These are phyloP conservation scores for Pseudogymnoascus sp. DNA, from an alignment of 2,329 filamentous ascomycete genomes.

Conservation along the genomic window DNA sequence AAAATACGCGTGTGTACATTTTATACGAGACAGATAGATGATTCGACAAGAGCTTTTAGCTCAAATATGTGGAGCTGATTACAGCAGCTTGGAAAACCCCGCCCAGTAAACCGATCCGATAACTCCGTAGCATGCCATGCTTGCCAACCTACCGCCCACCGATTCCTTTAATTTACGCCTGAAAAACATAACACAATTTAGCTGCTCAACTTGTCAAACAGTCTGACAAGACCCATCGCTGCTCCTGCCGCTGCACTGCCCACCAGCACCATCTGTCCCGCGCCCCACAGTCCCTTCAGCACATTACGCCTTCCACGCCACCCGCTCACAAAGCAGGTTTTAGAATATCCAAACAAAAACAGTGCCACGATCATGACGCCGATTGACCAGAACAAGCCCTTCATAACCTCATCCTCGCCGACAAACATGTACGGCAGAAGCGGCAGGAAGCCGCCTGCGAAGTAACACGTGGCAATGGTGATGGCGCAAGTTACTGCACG, in stretches of 20 bases:
- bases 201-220: slow-evolving; percentile 19
- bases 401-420: slow-evolving; percentile 31
- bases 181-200: background rate
- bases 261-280: slow-evolving; percentile 35
- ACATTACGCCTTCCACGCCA: slow-evolving; percentile 24
- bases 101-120: background rate
- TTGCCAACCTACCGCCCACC: background rate
- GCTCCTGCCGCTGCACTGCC: slow-evolving; percentile 32
- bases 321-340: slow-evolving; percentile 47
- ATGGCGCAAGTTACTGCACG: slow-evolving; percentile 37
- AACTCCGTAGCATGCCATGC: background rate
- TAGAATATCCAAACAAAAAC: slow-evolving; percentile 58
- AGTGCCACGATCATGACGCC: slow-evolving; percentile 53
- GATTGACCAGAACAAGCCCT: slow-evolving; percentile 51
- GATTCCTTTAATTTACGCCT: background rate
- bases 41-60: background rate
- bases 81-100: background rate
- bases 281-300: slow-evolving; percentile 25
- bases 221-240: slow-evolving; percentile 33
- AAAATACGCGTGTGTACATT: background rate
- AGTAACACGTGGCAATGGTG: slow-evolving; percentile 50
- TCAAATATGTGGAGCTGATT: background rate
- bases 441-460: slow-evolving; percentile 49
- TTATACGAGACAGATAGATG: background rate
- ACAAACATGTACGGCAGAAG: slow-evolving; percentile 49